Base-by-base conservation (phyloP, 2,329 filamentous ascomycete genomes). In the Monilinia fructicola region DNA sequence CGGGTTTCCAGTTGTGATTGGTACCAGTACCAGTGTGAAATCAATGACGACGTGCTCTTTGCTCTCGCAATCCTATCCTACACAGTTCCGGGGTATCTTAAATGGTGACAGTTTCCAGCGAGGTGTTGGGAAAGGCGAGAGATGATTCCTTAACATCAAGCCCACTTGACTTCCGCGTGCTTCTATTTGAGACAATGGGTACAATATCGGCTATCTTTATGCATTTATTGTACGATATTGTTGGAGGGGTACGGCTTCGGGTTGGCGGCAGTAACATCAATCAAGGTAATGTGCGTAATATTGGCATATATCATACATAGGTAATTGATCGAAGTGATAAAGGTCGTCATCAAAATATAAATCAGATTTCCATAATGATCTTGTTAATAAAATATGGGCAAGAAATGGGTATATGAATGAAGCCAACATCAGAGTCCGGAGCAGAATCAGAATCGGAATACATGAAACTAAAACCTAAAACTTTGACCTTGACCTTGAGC, bases 181-280 rank as follows among this genome's bases (percentile, higher is more conserved):
- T 44, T 21, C 40, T 64, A 46, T 64, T 55, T 64, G 61, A 64
- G 52, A 55, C 52, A 64, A 23, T 42, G 48, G 40, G 23, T 44
- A 21, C 52, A 55, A 46, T 55, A 38, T 38, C 38, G 14, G 21
- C 55, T 55, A 44, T 44, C 21, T 26, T 54, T 38, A 38, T 12
- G 52, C 52, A 52, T 55, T 55, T 64, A 26, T 54, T 64, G 61
- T 64, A 56, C 61, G 38, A 64, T 64, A 18, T 54, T 26, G 38
- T 55, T 64, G 52, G 50, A 64, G 52, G 52, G 61, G 61, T 64
- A 50, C 58, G 50, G 38, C 52, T 64, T 55, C 52, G 50, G 61
- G 23, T 55, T 23, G 61, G 52, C 52, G 40, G 52, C 31, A 55
- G 61, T 60, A 60, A 50, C 58, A 60, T 50, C 58, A 60, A 60